Percentiles rank a stretch among this genome's conserved stretches.
phyloP scores from a whole-genome alignment of 2,329 filamentous ascomycete species.

The Fusarium paranaense region DNA sequence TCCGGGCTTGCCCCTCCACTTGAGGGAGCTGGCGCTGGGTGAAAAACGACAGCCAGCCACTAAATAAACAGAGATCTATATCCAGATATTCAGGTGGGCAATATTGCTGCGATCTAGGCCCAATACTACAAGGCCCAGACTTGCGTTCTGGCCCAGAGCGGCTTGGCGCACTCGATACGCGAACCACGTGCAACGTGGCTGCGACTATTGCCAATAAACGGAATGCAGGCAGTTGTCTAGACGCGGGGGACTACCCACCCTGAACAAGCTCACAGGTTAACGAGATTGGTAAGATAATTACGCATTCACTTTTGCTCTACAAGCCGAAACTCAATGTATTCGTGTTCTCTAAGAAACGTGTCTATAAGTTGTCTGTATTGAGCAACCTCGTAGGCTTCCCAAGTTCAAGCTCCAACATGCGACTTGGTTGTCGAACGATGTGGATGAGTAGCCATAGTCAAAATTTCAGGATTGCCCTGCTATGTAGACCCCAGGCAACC shows the following conservation, averaged over 20 bases:
- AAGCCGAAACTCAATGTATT: too few relatives aligned
- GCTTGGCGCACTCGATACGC: background rate
- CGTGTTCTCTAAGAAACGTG: background rate
- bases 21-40: background rate
- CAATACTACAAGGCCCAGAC: background rate
- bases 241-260: background rate
- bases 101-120: background rate
- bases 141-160: background rate
- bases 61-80: background rate
- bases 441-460: background rate
- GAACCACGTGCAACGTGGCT: background rate
- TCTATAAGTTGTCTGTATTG: background rate
- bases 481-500: fast-evolving
- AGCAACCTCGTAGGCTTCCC: background rate
- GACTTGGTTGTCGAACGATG: background rate
- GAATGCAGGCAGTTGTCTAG: background rate
- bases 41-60: background rate
- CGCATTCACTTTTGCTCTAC: background rate
- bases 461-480: background rate
- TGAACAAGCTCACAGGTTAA: background rate
- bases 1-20: background rate
- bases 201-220: background rate
- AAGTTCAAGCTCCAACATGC: background rate
- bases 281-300: background rate
- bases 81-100: background rate